Base-by-base conservation (phyloP, 805 yeast genomes). In the Hanseniaspora vineae region DNA sequence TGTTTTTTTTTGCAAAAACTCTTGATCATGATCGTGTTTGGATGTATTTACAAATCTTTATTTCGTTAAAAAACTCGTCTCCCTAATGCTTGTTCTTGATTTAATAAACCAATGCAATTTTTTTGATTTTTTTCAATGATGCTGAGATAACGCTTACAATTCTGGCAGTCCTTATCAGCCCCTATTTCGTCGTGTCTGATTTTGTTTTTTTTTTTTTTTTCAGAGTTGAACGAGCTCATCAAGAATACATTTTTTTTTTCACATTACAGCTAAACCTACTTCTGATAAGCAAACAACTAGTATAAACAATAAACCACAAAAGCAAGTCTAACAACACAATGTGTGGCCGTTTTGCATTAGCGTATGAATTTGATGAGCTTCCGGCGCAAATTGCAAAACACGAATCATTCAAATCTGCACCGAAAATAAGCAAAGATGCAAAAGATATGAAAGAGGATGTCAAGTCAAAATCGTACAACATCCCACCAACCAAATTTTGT, bases 281-380 rank as follows among this genome's bases (percentile, higher is more conserved):
- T n/a, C n/a, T n/a, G n/a, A n/a, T n/a, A n/a, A n/a, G n/a, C n/a
- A n/a, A n/a, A n/a, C n/a, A n/a, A n/a, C n/a, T n/a, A n/a, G n/a
- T n/a, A n/a, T 4, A 23, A 42, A 42, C 14, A 8, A 42, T 5
- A n/a, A 42, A 14, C 14, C 14, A 4, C 31, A 2, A 35, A 29
- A 20, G 14, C 6, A 32, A 14, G 5, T 29, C 9, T 19, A 15
- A 39, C 42, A 39, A 13, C 79, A 31, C 40, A 33, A 14, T 79
- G 85, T 79, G 85, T 62, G 85, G 85, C 17, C 59, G 85, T 45
- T 79, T 70, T 54, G 74, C 82, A 1, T 57, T 76, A 54, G 68
- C 72, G 17, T 59, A 49, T 33, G 56, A 52, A 42, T 50, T 54
- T n/a, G 56, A 53, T 2, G 58, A 59, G 14, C 46, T 62, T 18